These are phyloP conservation scores for Candida quercuum DNA, from an alignment of 805 yeast genomes.

Conservation along the genomic window DNA sequence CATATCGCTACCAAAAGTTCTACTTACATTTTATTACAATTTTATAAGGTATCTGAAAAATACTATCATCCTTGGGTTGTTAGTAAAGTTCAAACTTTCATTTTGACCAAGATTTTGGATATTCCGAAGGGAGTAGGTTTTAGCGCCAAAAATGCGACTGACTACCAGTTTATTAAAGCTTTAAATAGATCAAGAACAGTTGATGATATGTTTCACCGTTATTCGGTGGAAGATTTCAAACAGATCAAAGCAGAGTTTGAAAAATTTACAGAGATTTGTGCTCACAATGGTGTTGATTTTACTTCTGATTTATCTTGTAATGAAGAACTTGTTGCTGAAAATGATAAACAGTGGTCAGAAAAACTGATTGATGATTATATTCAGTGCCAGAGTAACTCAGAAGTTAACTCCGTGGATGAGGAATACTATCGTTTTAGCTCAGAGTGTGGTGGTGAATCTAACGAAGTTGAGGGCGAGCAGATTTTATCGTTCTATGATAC, in stretches of 20 bases:
- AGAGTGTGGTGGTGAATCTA: neutral
- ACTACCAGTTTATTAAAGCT: slow-evolving; percentile 8
- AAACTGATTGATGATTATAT: neutral
- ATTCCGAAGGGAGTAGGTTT: slow-evolving; percentile 8
- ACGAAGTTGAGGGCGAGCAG: neutral
- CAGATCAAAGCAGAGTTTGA: slow-evolving; percentile 5
- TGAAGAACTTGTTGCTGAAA: neutral
- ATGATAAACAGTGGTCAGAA: neutral
- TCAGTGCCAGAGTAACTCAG: no score
- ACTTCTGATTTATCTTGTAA: neutral
- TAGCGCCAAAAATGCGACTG: slow-evolving; percentile 3
- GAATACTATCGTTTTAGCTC: neutral
- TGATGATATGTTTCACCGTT: slow-evolving; percentile 16
- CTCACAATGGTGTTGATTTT: neutral
- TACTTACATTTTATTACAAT: slow-evolving; percentile 8
- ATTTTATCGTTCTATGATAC: neutral
- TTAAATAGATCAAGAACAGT: slow-evolving; percentile 8
- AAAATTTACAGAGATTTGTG: slow-evolving; percentile 7
- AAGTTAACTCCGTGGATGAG: no score
- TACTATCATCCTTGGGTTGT: slow-evolving; percentile 25
- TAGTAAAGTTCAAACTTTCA: slow-evolving; percentile 17
- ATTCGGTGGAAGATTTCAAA: slow-evolving; percentile 8
- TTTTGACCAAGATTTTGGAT: slow-evolving; percentile 9
- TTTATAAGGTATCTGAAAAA: slow-evolving; percentile 11
- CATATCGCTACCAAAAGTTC: slow-evolving; percentile 1